Conservation (phyloP, 176 grass and related monocot genomes). For the Phyllostachys edulis region DNA sequence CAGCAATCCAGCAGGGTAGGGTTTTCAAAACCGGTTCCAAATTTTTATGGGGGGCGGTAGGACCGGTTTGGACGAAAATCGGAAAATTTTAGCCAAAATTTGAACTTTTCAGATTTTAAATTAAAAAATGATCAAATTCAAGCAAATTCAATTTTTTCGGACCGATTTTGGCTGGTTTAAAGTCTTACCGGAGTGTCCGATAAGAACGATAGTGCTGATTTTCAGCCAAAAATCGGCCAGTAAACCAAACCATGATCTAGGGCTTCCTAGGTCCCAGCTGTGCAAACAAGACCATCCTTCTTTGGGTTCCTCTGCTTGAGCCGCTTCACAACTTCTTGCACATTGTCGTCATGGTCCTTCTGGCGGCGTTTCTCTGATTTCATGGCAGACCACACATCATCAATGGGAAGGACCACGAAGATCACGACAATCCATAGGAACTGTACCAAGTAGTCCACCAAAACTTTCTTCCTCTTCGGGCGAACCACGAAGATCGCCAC, state of each 20-base stretch:
- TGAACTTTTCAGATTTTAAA: no score
- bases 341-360: constrained; percentile 75
- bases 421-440: constrained; percentile 88
- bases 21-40: no score
- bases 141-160: no score
- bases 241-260: constrained; percentile 18
- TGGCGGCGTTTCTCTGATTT: constrained; percentile 77
- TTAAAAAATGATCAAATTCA: no score
- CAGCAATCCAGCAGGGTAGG: constrained; percentile 42
- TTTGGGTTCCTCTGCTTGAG: constrained; percentile 82
- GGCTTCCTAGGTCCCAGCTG: constrained; percentile 85
- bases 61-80: no score
- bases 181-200: no score
- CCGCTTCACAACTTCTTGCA: constrained; percentile 69
- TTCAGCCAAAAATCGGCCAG: no score
- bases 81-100: no score
- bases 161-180: no score
- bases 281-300: constrained; percentile 92
- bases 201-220: no score
- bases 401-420: constrained; percentile 84
- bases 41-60: no score
- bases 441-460: constrained; percentile 76
- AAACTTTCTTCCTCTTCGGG: constrained; percentile 66
- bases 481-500: constrained; percentile 17
- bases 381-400: no score